Evolutionary conservation across 129 eudicot species (phyloP), one percentile per base, ranked within the genome.

Genomic region (Artemisia argyi): DNA sequence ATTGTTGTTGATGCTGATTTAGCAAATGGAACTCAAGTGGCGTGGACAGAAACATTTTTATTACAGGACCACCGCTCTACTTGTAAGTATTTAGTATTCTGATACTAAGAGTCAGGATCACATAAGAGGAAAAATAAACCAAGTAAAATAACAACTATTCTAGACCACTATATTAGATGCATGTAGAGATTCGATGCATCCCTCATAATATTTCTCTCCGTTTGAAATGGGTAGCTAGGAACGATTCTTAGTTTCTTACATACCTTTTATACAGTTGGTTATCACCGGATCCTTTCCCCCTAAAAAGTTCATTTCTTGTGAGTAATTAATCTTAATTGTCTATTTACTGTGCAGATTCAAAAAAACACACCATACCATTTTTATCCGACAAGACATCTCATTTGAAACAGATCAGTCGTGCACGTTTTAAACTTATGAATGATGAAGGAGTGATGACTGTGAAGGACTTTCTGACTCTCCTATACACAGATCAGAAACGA

Each of bases 321-420:
- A 39, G 7, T 35, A 1, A 26, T 35, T 20, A 20, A 20, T 20
- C 0, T 1, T 20, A 20, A 20, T 20, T 7, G 7, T 39, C 44
- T 39, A 66, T 61, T 54, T 61, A 19, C 68, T 30, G 35, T 57
- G 56, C 76, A 91, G 96, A 83, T 81, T 78, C 74, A 74, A 83
- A 76, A 80, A 91, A 91, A 74, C 84, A 80, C 79, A 52, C 67
- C 46, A 67, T 85, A 30, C 97, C 91, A 24, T 63, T 62, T 65
- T 73, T 85, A 11, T 69, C 59, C 16, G 97, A 88, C 82, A 85
- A 91, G 78, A 90, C 84, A 49, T 83, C 79, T 85, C 76, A 81
- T 69, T 82, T 88, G 70, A 82, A 82, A 73, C 76, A 85, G 65
- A 91, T 91, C 11, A 83, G 89, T 26, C 73, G 80, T 63, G 95